A percentile compares a stretch with the other conserved stretches of the same genome.
Conservation (phyloP, 192 early-diverging fungal species). For the Dispira parvispora region DNA sequence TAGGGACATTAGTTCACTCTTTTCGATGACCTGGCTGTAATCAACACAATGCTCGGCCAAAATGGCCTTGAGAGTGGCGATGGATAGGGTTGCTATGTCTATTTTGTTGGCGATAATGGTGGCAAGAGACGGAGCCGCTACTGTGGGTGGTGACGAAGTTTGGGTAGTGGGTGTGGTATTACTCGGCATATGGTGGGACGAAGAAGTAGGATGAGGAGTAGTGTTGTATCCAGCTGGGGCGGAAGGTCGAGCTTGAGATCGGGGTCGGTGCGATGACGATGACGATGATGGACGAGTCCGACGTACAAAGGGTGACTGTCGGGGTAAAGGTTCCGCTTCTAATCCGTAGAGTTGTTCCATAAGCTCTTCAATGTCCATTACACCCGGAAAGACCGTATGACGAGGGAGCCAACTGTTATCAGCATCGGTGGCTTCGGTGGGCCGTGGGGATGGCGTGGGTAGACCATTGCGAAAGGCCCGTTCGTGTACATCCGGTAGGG, state of each 20-base stretch:
- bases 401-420: background rate
- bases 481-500: conserved; percentile 1
- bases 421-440: background rate
- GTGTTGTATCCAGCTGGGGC: background rate
- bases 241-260: background rate
- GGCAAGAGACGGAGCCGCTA: conserved; percentile 1
- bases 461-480: background rate
- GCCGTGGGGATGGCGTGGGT: background rate
- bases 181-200: background rate
- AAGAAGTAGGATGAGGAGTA: background rate
- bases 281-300: background rate
- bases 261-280: background rate
- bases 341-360: background rate
- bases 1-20: background rate
- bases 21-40: conserved; percentile 5
- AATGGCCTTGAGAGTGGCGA: conserved; percentile 5
- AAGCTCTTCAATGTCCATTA: background rate
- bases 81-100: background rate
- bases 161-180: background rate
- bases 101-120: conserved; percentile 7
- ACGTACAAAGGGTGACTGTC: background rate
- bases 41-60: conserved; percentile 3
- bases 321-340: background rate
- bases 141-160: background rate
- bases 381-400: background rate